Evolutionary conservation across 176 grass and related monocot species (phyloP).

Genomic region (Eragrostis nindensis): DNA sequence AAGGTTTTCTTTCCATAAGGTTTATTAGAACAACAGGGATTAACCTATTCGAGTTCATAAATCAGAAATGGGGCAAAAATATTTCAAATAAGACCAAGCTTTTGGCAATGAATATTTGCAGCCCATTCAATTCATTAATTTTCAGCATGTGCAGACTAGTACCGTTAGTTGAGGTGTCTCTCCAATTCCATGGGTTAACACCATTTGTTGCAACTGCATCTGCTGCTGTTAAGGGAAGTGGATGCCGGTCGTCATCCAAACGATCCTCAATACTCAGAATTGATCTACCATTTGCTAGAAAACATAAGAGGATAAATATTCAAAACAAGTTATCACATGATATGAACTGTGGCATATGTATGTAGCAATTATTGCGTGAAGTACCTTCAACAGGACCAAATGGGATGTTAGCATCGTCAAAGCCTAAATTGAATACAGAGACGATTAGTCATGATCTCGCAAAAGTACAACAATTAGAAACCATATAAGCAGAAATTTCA

Average conservation of each 20-base stretch:
- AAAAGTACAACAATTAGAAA: not conserved
- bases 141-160: constrained; percentile 6
- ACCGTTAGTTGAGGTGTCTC: constrained; percentile 91
- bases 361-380: not conserved
- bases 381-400: constrained; percentile 94
- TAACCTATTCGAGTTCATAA: constrained; percentile 20
- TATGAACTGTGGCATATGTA: constrained; percentile 13
- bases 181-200: constrained; percentile 95
- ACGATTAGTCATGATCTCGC: constrained; percentile 39
- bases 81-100: constrained; percentile 18
- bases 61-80: constrained; percentile 14
- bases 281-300: constrained; percentile 74
- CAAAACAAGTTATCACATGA: not conserved
- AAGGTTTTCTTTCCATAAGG: not conserved
- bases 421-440: constrained; percentile 53
- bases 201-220: constrained; percentile 85
- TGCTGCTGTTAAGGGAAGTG: constrained; percentile 68
- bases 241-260: constrained; percentile 73
- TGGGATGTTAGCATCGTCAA: constrained; percentile 87
- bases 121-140: not conserved
- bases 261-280: constrained; percentile 65
- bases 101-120: not conserved
- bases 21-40: constrained; percentile 30
- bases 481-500: constrained; percentile 2
- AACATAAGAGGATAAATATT: constrained; percentile 37